Evolutionary conservation across 139 green algal species (phyloP), one percentile per base, ranked within the genome.

Genomic region (Trebouxia sp.): DNA sequence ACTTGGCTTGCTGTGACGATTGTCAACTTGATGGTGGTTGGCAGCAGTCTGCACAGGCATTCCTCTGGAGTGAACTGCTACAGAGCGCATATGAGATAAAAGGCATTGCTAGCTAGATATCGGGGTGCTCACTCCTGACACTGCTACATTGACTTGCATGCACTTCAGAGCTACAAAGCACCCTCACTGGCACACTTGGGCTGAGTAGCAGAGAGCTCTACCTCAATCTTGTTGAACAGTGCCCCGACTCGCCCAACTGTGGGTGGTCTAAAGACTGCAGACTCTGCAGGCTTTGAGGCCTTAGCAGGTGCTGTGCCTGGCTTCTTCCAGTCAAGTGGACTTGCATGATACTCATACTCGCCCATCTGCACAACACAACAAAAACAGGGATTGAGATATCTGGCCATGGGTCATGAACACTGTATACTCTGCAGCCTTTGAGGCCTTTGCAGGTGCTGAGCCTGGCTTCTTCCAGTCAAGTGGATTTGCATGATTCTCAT

Each of bases 221-320:
- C 69, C n/a, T 77, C 74, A 20, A 65, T 79, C 47, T 65, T 45
- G 47, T 79, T 65, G 74, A 65, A 65, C 0, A 65, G 24, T 30
- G 47, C 20, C 5, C 88, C 88, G 30, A 78, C 78, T 72, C 85
- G 87, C 11, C 85, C 62, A 24, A 85, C 88, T 39, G 86, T 84
- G 1, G 84, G 78, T 8, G 89, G 89, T 66, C 79, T 87, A 87
- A 93, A 93, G 1, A 88, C 88, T 35, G 67, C 47, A 38, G 85
- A n/a, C 17, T 77, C 69, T n/a, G 24, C 69, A 3, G 26, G 11
- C 69, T 77, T 77, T 26, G 32, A 17, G 5, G 76, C 84, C 51
- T 89, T 88, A 26, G 69, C 56, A 48, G 88, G 76, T 26, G 85
- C 83, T 58, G 84, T 82, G 6, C 50, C 37, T 20, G 76, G 84